phyloP scores from a whole-genome alignment of 2,329 filamentous ascomycete species.

The Didymella arachidicola region DNA sequence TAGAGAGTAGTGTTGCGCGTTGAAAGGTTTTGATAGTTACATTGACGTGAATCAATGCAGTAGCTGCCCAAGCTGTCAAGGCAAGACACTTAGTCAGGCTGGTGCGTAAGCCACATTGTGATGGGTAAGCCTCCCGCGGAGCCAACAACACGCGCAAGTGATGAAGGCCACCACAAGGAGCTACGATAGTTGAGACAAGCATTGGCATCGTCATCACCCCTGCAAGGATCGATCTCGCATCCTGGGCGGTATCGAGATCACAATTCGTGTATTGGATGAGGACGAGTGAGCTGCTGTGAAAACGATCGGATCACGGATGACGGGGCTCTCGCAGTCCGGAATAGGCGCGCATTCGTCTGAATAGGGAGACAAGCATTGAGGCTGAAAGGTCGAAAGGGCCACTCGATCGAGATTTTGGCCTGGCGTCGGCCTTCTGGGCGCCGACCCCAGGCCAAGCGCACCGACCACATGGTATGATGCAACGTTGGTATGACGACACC shows the following conservation, averaged over 20 bases:
- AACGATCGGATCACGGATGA: background rate
- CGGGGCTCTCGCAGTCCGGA: constrained; percentile 8
- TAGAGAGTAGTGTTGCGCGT: background rate
- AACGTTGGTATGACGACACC: constrained; percentile 30
- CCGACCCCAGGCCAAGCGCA: constrained; percentile 20
- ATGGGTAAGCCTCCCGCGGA: background rate
- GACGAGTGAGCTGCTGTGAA: background rate
- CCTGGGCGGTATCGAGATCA: constrained; percentile 1
- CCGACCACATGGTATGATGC: constrained; percentile 17
- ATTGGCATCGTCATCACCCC: constrained; percentile 17
- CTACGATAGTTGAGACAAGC: background rate
- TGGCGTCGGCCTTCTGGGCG: constrained; percentile 23
- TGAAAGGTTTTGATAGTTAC: background rate
- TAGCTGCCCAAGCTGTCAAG: background rate
- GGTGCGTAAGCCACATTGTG: background rate
- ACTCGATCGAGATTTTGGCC: constrained; percentile 20
- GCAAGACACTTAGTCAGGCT: background rate
- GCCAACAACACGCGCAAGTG: background rate
- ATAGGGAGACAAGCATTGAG: constrained; percentile 19
- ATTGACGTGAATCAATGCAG: background rate
- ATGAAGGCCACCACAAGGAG: background rate
- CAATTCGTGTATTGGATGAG: background rate
- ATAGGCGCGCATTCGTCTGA: background rate
- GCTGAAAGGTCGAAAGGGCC: constrained; percentile 19
- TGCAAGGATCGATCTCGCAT: background rate